These are phyloP conservation scores for Candida germanica DNA, from an alignment of 805 yeast genomes.

Conservation along the genomic window DNA sequence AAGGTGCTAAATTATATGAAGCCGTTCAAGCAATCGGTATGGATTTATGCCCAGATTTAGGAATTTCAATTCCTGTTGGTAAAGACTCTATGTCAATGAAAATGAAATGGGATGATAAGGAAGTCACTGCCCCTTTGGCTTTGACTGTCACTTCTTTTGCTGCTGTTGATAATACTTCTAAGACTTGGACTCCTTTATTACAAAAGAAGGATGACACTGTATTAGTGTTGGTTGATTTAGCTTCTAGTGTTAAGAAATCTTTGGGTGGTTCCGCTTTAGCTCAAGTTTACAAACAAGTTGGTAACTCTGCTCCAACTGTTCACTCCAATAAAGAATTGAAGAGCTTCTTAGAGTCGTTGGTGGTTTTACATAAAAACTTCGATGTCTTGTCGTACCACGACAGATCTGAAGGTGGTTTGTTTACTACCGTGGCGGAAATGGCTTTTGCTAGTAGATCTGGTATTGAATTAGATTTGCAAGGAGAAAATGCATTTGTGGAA, in stretches of 20 bases:
- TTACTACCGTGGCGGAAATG: conserved; percentile 87
- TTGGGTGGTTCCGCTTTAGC: conserved; percentile 95
- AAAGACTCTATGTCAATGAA: conserved; percentile 99
- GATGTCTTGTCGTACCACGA: conserved; percentile 90
- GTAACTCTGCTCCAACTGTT: conserved; percentile 79
- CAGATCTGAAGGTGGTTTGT: conserved; percentile 93
- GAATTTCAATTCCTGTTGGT: conserved; percentile 93
- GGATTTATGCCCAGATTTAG: conserved; percentile 91
- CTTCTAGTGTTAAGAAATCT: conserved; percentile 46
- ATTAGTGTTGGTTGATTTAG: conserved; percentile 78
- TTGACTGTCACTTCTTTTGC: conserved; percentile 89
- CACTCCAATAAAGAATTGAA: conserved; percentile 63
- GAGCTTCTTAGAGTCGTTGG: conserved; percentile 64
- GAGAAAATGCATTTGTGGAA: conserved; percentile 45
- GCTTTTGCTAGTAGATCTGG: conserved; percentile 96
- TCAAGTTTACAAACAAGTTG: conserved; percentile 88
- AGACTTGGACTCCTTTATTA: conserved; percentile 93
- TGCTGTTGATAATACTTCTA: conserved; percentile 78
- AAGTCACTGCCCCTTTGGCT: conserved; percentile 94
- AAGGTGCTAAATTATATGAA: conserved; percentile 90
- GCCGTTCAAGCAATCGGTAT: conserved; percentile 96
- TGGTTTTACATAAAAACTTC: conserved; percentile 63
- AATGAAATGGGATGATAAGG: conserved; percentile 93
- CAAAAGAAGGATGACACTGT: conserved; percentile 52
- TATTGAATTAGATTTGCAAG: conserved; percentile 49